Evolutionary conservation across 331 rosid genomes (phyloP), one percentile per base, ranked within the genome.

Genomic region (Erythrophleum ivorense): DNA sequence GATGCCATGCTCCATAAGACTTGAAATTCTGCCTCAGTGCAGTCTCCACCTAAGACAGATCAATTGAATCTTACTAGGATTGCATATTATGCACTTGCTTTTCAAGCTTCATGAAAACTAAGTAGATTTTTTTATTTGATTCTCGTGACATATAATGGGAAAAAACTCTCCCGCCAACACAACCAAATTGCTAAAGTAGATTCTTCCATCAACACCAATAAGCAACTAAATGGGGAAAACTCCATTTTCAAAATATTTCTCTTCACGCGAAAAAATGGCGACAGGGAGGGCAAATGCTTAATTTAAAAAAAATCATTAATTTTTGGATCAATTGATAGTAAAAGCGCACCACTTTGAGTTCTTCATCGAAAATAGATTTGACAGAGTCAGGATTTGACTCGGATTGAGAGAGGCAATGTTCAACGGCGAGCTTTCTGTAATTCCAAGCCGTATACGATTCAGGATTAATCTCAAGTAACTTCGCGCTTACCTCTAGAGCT

Each of bases 1-100:
- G 99, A 86, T 92, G 88, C 97, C 98, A 95, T 18, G 94, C 99
- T 21, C 98, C 95, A 52, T 91, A 95, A 6, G 98, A 92, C 89
- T 92, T 93, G 59, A 84, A 86, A 83, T 93, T 93, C 85, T 91
- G 82, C 82, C 84, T 82, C 86, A 87, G 54, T 3, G 90, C 88
- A 75, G 11, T 70, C 86, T 87, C 88, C 16, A 74, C 90, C 90
- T 87, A 67, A 73, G 53, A 53, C 55, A 45, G 19, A 73, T 65
- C 38, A 55, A 68, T 18, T n/a, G 24, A 41, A 83, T 65, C 43
- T 6, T n/a, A 36, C 33, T 19, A 72, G 29, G n/a, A 64, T 24
- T 65, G 67, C 77, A 43, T 9, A 79, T 58, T 18, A 46, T 49
- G 11, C 54, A 67, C 60, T 45, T 9, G 34, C 72, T 9, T 60